phyloP scores from a whole-genome alignment of 1,284 basidiomycete genomes.

The Marasmius tenuissimus region DNA sequence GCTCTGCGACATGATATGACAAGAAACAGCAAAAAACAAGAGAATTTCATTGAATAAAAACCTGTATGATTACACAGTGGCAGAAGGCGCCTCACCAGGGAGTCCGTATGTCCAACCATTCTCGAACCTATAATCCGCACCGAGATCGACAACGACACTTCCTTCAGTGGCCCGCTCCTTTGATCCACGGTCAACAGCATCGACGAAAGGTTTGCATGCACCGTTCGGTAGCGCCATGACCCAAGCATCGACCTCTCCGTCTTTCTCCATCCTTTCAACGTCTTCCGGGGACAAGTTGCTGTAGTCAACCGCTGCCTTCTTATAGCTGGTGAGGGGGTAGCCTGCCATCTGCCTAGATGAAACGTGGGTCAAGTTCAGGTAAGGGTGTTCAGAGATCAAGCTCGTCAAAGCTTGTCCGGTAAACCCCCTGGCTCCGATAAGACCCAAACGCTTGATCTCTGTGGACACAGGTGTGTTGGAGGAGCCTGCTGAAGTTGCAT shows the following conservation, averaged over 20 bases:
- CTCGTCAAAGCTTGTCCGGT: constrained; percentile 92
- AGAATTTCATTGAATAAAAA: constrained; percentile 30
- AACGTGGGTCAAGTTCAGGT: constrained; percentile 89
- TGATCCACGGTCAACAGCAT: constrained; percentile 83
- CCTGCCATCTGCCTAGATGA: constrained; percentile 96
- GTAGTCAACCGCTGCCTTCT: constrained; percentile 76
- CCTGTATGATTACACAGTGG: constrained; percentile 29
- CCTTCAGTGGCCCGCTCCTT: constrained; percentile 48
- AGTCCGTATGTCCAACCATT: constrained; percentile 96
- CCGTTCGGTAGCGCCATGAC: constrained; percentile 98
- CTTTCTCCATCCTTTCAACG: constrained; percentile 85
- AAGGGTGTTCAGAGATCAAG: constrained; percentile 84
- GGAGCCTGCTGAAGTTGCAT: constrained; percentile 52
- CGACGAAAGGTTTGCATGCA: constrained; percentile 95
- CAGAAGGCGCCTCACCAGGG: constrained; percentile 81
- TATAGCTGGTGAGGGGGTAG: constrained; percentile 78
- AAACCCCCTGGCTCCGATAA: constrained; percentile 95
- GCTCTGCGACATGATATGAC: constrained; percentile 55
- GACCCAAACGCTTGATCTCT: constrained; percentile 83
- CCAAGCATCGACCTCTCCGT: constrained; percentile 92
- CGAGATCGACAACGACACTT: constrained; percentile 88
- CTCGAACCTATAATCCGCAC: constrained; percentile 96
- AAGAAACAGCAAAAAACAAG: constrained; percentile 24
- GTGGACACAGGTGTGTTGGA: constrained; percentile 40
- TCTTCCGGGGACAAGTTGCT: constrained; percentile 78